Conservation (phyloP, 2,329 filamentous ascomycete genomes). For the Sordariomycetes sp. region DNA sequence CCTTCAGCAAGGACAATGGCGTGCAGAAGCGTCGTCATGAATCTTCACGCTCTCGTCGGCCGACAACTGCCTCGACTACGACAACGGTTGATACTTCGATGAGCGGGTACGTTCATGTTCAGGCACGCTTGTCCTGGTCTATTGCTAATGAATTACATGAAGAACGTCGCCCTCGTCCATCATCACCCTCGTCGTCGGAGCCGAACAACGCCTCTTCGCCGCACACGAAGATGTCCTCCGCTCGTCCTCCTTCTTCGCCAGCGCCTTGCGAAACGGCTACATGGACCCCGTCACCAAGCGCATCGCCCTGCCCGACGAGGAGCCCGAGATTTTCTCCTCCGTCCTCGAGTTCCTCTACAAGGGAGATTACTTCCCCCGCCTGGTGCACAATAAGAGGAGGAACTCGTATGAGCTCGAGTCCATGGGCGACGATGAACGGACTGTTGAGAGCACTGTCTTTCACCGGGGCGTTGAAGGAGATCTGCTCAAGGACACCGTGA, state of each 20-base stretch:
- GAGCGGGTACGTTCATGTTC: conserved; percentile 31
- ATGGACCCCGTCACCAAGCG: conserved; percentile 43
- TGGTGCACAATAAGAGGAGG: conserved; percentile 72
- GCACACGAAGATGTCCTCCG: conserved; percentile 81
- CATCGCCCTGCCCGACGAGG: conserved; percentile 74
- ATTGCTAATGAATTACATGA: neutral
- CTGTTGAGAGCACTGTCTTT: conserved; percentile 58
- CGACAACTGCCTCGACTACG: conserved; percentile 34
- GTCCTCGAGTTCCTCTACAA: conserved; percentile 90
- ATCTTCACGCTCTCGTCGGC: conserved; percentile 33
- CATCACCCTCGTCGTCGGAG: conserved; percentile 73
- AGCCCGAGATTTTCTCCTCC: conserved; percentile 84
- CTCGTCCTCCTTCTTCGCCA: conserved; percentile 66
- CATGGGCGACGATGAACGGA: conserved; percentile 29
- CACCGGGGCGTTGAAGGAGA: conserved; percentile 55
- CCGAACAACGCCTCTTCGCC: conserved; percentile 78
- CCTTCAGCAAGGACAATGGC: conserved; percentile 45
- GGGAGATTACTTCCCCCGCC: conserved; percentile 81
- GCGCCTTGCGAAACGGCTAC: conserved; percentile 23
- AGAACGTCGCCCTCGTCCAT: conserved; percentile 47
- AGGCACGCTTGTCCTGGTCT: no score
- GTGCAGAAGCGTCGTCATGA: conserved; percentile 47
- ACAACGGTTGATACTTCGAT: conserved; percentile 27
- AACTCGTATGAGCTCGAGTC: conserved; percentile 76
- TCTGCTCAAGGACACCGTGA: conserved; percentile 78